Evolutionary conservation across 208 protist genomes (phyloP), one percentile per base, ranked within the genome.

Genomic region (Trypanosoma lewisi): DNA sequence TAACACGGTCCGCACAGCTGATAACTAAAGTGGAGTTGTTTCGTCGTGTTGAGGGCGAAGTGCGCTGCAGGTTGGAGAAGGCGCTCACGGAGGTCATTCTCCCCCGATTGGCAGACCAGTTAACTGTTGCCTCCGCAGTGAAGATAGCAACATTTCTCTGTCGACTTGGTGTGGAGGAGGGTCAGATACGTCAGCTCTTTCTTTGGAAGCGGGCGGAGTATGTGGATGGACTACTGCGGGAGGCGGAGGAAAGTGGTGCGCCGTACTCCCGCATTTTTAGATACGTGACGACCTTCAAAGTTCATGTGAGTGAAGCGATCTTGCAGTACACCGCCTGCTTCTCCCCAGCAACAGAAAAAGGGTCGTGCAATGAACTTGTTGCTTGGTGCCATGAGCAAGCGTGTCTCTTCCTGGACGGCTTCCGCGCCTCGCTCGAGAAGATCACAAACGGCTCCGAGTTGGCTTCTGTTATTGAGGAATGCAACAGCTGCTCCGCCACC

Each of bases 311-410:
- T 44, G 89, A 95, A 69, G 72, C 77, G 44, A 70, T 88, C 17
- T 50, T 88, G 57, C 89, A 92, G 78, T 91, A 88, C 61, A 66
- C 63, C 17, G 75, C 85, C 5, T 92, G 89, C 69, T 92, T 95
- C 28, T 73, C 73, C 6, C n/a, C 73, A 34, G 67, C 47, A 37
- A 67, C 44, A 14, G 78, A 53, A n/a, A 67, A 41, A 30, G 65
- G 27, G 16, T 50, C 55, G 28, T 66, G 73, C 36, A 54, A 23
- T n/a, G 54, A 72, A 33, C 75, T 91, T 34, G 36, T 45, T 30
- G 48, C 60, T 31, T 95, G 85, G 85, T 87, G 79, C 37, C 64
- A 81, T 48, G 70, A 73, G 56, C 75, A 83, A 37, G 74, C 80
- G 42, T 58, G 67, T 31, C 21, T 50, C 28, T 86, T 92, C 39